phyloP scores from a whole-genome alignment of 306 rosid genomes.

The Argentina anserina region DNA sequence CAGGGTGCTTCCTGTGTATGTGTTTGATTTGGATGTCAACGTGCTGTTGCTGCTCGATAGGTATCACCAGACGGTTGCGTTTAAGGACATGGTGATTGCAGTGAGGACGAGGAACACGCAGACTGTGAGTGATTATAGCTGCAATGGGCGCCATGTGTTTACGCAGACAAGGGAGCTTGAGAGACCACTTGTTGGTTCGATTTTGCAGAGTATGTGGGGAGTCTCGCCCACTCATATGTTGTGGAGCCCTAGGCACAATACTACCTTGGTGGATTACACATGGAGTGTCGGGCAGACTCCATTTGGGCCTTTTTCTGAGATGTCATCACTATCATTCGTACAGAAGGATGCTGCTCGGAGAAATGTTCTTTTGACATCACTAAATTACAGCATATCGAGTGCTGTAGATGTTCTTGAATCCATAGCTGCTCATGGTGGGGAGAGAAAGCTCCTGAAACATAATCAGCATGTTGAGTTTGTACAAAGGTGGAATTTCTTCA shows the following conservation, averaged over 20 bases:
- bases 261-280: slow-evolving; percentile 82
- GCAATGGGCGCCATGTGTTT: slow-evolving; percentile 81
- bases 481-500: slow-evolving; percentile 82
- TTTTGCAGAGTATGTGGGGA: slow-evolving; percentile 98
- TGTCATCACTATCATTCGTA: slow-evolving; percentile 64
- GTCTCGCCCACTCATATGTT: slow-evolving; percentile 81
- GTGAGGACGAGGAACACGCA: slow-evolving; percentile 82
- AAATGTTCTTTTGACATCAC: slow-evolving; percentile 68
- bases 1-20: slow-evolving; percentile 79
- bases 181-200: slow-evolving; percentile 86
- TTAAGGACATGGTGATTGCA: slow-evolving; percentile 91
- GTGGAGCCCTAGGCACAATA: slow-evolving; percentile 87
- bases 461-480: slow-evolving; percentile 65
- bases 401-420: slow-evolving; percentile 69
- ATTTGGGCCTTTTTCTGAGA: slow-evolving; percentile 85
- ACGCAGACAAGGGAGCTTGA: slow-evolving; percentile 68
- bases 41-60: slow-evolving; percentile 65
- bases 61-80: slow-evolving; percentile 85
- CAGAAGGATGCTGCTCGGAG: slow-evolving; percentile 96
- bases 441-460: slow-evolving; percentile 66
- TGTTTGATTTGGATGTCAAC: slow-evolving; percentile 71
- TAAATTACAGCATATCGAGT: slow-evolving; percentile 64
- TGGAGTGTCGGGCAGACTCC: slow-evolving; percentile 99
- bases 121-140: slow-evolving; percentile 91
- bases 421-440: slow-evolving; percentile 76